phyloP scores from a whole-genome alignment of 352 stramenopile genomes.

The Globisporangium cystogenes region DNA sequence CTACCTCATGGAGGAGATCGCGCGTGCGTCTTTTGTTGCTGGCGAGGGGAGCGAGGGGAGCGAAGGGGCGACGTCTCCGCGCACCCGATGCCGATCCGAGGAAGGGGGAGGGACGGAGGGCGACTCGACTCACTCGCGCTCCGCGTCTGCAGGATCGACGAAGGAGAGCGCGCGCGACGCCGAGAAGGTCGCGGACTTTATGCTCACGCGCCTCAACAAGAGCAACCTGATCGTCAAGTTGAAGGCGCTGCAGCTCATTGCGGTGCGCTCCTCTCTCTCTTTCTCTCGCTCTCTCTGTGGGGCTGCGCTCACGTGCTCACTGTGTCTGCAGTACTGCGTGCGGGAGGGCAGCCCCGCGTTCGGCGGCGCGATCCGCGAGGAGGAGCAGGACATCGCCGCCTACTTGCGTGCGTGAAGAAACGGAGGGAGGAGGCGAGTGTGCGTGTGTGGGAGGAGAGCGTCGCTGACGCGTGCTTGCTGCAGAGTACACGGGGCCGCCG shows the following conservation, averaged over 20 bases:
- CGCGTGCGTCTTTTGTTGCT: constrained; percentile 24
- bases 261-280: constrained; percentile 26
- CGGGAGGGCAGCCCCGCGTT: constrained; percentile 65
- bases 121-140: no score
- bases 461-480: constrained; percentile 1
- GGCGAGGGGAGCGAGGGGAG: no score
- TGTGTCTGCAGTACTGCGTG: constrained; percentile 59
- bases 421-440: neutral
- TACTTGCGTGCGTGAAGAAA: constrained; percentile 57
- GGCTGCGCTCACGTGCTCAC: neutral
- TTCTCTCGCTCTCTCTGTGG: neutral
- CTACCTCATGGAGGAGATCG: constrained; percentile 85
- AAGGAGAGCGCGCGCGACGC: constrained; percentile 58
- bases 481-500: constrained; percentile 70
- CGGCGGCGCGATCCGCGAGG: constrained; percentile 48
- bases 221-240: constrained; percentile 84
- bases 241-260: constrained; percentile 83
- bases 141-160: constrained; percentile 34
- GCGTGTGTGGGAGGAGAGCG: neutral
- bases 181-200: constrained; percentile 77
- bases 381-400: constrained; percentile 58
- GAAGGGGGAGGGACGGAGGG: neutral
- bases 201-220: constrained; percentile 69
- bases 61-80: neutral
- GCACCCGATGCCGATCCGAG: neutral